phyloP scores from a whole-genome alignment of 2,329 filamentous ascomycete species.

The Penicillium sp. region DNA sequence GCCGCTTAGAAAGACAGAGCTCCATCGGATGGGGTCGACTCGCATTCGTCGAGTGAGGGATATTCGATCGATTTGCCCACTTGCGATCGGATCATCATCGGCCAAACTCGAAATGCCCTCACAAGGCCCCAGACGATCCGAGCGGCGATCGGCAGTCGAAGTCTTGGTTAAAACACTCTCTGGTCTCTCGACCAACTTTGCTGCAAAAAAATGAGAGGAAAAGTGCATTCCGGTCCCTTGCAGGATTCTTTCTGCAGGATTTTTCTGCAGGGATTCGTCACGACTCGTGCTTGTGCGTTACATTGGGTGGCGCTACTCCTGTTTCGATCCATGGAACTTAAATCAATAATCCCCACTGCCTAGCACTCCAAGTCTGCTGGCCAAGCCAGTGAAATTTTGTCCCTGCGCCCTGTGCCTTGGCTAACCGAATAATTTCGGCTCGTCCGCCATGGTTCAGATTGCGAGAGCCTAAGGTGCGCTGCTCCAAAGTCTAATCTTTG shows the following conservation, averaged over 20 bases:
- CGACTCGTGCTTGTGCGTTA: neutral
- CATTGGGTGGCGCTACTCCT: neutral
- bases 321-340: slow-evolving; percentile 2
- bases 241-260: neutral
- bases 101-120: neutral
- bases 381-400: neutral
- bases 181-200: neutral
- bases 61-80: neutral
- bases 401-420: neutral
- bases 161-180: neutral
- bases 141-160: neutral
- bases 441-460: slow-evolving; percentile 8
- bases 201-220: neutral
- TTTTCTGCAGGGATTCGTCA: neutral
- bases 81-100: neutral
- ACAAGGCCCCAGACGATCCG: neutral
- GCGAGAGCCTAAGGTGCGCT: slow-evolving; percentile 1
- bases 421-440: slow-evolving; percentile 12
- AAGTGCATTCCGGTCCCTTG: neutral
- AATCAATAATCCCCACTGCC: neutral
- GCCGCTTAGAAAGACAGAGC: neutral
- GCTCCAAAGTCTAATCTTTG: neutral
- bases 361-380: neutral
- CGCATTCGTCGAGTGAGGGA: neutral
- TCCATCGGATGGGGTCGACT: neutral